Evolutionary conservation across 768 basidiomycete species (phyloP).

Genomic region (Termitomyces sp.): DNA sequence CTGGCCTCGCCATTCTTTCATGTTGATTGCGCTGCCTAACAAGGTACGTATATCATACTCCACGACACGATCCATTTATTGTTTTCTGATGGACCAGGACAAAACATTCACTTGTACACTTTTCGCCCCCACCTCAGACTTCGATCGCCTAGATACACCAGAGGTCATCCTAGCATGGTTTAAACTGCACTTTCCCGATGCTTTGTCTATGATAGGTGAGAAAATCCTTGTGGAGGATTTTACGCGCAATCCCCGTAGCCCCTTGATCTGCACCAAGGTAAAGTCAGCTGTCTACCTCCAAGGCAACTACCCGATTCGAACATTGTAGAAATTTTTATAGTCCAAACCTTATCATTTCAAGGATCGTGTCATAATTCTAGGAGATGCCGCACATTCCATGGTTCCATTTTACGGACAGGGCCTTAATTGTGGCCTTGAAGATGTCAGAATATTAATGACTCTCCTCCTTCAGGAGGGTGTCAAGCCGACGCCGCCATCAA

Average conservation of each 20-base stretch:
- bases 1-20: slow-evolving; percentile 98
- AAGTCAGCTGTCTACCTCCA: slow-evolving; percentile 26
- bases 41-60: slow-evolving; percentile 56
- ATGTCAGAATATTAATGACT: slow-evolving; percentile 84
- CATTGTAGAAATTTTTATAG: slow-evolving; percentile 39
- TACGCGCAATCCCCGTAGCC: slow-evolving; percentile 79
- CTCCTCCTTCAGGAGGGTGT: slow-evolving; percentile 74
- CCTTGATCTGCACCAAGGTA: slow-evolving; percentile 93
- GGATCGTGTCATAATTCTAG: slow-evolving; percentile 84
- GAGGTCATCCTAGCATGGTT: slow-evolving; percentile 73
- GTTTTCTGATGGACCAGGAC: slow-evolving; percentile 60
- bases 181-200: slow-evolving; percentile 81
- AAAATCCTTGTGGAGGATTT: slow-evolving; percentile 76
- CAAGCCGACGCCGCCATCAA: slow-evolving; percentile 39
- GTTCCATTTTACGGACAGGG: slow-evolving; percentile 99
- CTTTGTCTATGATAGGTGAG: slow-evolving; percentile 82
- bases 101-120: slow-evolving; percentile 96
- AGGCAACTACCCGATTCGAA: slow-evolving; percentile 22
- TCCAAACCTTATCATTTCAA: slow-evolving; percentile 87
- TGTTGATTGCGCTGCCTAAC: slow-evolving; percentile 98
- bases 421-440: slow-evolving; percentile 95
- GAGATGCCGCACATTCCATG: slow-evolving; percentile 97
- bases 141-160: slow-evolving; percentile 63
- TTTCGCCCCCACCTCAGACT: slow-evolving; percentile 80
- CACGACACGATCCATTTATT: slow-evolving; percentile 20